Percentiles rank a stretch among this genome's conserved stretches.
Conservation (phyloP, 768 basidiomycete genomes). For the Lyophyllum shimeji region DNA sequence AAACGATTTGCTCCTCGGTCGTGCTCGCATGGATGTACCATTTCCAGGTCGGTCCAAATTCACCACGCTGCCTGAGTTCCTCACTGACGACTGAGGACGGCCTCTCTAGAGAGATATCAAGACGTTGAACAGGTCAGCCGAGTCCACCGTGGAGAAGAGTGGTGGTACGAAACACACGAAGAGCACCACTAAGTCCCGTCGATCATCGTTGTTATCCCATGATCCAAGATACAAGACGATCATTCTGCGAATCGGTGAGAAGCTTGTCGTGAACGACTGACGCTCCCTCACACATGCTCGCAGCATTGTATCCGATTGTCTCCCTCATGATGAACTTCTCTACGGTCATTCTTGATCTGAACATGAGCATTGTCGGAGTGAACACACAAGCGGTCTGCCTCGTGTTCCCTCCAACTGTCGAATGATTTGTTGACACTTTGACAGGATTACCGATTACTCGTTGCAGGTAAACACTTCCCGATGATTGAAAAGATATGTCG, state of each 20-base stretch:
- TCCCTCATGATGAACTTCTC: constrained; percentile 9
- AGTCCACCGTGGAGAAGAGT: too few species aligned
- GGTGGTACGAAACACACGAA: too few species aligned
- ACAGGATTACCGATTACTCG: constrained; percentile 1
- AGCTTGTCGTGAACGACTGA: too few species aligned
- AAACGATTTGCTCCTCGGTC: constrained; percentile 9
- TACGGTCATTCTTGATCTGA: constrained; percentile 8
- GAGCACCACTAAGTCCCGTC: too few species aligned
- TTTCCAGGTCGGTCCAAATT: constrained; percentile 1
- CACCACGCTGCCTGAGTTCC: background rate
- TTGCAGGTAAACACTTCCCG: background rate
- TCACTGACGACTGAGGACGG: too few species aligned
- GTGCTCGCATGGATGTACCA: constrained; percentile 10
- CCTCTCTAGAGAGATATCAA: background rate
- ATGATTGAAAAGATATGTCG: background rate
- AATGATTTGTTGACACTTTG: background rate
- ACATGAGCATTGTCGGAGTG: constrained; percentile 7
- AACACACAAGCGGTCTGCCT: background rate
- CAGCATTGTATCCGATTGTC: constrained; percentile 9
- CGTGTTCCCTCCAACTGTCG: background rate
- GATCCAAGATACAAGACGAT: constrained; percentile 3
- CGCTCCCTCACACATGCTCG: background rate
- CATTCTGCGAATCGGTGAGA: constrained; percentile 9
- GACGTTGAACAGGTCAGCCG: background rate
- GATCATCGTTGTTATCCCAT: too few species aligned